phyloP scores from a whole-genome alignment of 2,329 filamentous ascomycete genomes.

The Sporothrix luriei region DNA sequence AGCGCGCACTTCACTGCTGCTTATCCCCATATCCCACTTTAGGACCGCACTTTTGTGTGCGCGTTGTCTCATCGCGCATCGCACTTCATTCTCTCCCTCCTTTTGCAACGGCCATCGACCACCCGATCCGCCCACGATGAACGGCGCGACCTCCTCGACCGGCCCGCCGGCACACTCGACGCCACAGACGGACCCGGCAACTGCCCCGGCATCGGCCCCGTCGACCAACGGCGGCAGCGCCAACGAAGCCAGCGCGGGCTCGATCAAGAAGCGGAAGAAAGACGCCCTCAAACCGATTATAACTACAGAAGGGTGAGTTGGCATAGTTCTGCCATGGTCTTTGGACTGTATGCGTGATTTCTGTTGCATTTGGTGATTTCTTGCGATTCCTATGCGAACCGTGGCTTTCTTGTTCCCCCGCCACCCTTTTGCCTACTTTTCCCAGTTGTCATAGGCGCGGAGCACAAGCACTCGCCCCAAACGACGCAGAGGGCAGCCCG shows the following conservation, averaged over 20 bases:
- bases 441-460: neutral
- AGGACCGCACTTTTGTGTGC: conserved; percentile 11
- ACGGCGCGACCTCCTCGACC: conserved; percentile 31
- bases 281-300: conserved; percentile 74
- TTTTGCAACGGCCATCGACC: neutral
- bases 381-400: neutral
- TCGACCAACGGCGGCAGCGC: conserved; percentile 20
- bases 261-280: conserved; percentile 72
- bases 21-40: conserved; percentile 27
- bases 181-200: conserved; percentile 27
- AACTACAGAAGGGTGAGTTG: conserved; percentile 60
- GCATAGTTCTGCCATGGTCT: conserved; percentile 39
- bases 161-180: conserved; percentile 26
- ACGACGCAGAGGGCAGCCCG: neutral
- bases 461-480: conserved; percentile 6
- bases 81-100: neutral
- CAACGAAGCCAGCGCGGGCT: conserved; percentile 29
- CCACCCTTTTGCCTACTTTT: neutral
- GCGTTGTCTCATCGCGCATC: conserved; percentile 11
- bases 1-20: conserved; percentile 28
- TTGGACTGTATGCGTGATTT: conserved; percentile 34
- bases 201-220: conserved; percentile 26
- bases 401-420: conserved; percentile 21
- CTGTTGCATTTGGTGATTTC: conserved; percentile 28
- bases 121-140: conserved; percentile 34